Base-by-base conservation (phyloP, 2,329 filamentous ascomycete genomes). In the Colletotrichum liriopes region DNA sequence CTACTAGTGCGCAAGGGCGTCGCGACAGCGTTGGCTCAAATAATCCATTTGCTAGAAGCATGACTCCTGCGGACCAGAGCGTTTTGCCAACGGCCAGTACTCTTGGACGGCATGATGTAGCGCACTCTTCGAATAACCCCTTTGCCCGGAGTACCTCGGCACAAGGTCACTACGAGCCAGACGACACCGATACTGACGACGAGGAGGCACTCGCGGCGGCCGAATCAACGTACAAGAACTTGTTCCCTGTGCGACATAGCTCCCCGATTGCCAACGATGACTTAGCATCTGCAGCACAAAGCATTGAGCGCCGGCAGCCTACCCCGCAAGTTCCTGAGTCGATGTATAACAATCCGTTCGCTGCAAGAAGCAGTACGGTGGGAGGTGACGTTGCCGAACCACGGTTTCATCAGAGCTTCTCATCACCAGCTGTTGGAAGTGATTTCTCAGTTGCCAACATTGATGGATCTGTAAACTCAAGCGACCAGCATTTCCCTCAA, bases 1-100 rank as follows among this genome's bases (percentile, higher is more conserved):
- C 69, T 12, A 41, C 52, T 9, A 71, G 65, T 41, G 41, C 58
- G 12, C 69, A 68, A 14, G 65, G 56, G 4, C 16, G 37, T 12
- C 51, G 39, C 6, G 37, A n/a, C 52, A 11, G 55, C 52, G 51
- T 60, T 14, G 1, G 69, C 45, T 12, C 41, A 1, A 68, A 29
- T 2, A 72, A 72, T 14, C 69, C 69, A 6, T 72, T 72, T n/a
- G 65, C 65, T 16, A 63, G 69, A 26, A 72, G 69, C 39, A 55
- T 52, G 39, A 41, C 65, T 16, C 39, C 58, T 12, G 23, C 52
- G 20, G 65, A 61, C 5, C 51, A 60, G 29, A 63, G 26, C 37
- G 35, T 54, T 20, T 54, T 43, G 18, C 54, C 67, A 23, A 23
- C 52, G 7, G 26, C 54, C 5, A 63, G 58, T 2, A 43, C 59